A percentile compares a stretch with the other conserved stretches of the same genome.
Conservation (phyloP, 352 stramenopile genomes). For the Pythium phragmitis region DNA sequence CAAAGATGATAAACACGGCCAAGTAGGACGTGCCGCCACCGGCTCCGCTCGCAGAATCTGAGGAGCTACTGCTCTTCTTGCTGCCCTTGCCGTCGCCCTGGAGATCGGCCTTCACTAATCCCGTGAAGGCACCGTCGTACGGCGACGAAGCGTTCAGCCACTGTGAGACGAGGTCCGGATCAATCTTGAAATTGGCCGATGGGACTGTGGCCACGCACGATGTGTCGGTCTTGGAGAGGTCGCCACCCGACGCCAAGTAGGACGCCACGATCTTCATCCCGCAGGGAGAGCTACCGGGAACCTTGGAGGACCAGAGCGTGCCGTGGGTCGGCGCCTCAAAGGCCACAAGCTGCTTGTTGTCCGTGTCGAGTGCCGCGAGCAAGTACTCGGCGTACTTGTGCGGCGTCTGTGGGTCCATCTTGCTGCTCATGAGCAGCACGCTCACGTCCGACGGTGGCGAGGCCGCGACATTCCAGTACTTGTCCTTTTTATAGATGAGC, state of each 20-base stretch:
- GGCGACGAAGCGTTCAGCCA: constrained; percentile 33
- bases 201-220: constrained; percentile 32
- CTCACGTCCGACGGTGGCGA: constrained; percentile 29
- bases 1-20: constrained; percentile 37
- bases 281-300: constrained; percentile 23
- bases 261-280: constrained; percentile 33
- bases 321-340: constrained; percentile 41
- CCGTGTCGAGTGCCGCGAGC: constrained; percentile 23
- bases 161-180: constrained; percentile 43
- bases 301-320: constrained; percentile 23
- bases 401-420: constrained; percentile 38
- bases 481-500: constrained; percentile 31
- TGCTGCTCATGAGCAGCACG: constrained; percentile 38
- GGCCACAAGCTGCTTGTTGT: constrained; percentile 38
- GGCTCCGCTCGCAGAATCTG: neutral
- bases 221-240: constrained; percentile 30
- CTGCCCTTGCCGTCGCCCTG: constrained; percentile 14
- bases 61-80: neutral
- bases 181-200: constrained; percentile 16
- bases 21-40: constrained; percentile 30
- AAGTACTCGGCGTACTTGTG: constrained; percentile 37
- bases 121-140: constrained; percentile 38
- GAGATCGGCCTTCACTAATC: constrained; percentile 12
- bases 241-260: constrained; percentile 29
- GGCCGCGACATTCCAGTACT: constrained; percentile 36